phyloP scores from a whole-genome alignment of 768 basidiomycete genomes.

The Serendipita indica region DNA sequence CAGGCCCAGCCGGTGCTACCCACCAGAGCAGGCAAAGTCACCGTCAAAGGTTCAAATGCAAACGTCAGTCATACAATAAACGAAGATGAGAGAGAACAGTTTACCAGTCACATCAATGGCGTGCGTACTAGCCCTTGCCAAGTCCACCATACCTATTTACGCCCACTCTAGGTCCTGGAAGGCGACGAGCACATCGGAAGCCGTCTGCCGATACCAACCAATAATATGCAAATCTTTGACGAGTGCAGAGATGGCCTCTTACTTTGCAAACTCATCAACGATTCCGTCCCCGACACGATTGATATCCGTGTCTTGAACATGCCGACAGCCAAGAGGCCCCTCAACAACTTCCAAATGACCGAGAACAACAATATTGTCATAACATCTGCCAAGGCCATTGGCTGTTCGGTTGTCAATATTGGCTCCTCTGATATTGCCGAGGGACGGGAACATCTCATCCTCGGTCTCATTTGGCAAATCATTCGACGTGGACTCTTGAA shows the following conservation, averaged over 20 bases:
- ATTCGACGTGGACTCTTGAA: conserved; percentile 84
- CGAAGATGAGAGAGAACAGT: conserved; percentile 87
- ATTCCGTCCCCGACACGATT: conserved; percentile 98
- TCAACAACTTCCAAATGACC: conserved; percentile 98
- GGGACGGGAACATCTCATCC: conserved; percentile 88
- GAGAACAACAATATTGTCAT: conserved; percentile 99
- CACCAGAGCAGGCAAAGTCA: conserved; percentile 76
- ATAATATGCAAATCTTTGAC: conserved; percentile 97
- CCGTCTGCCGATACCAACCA: conserved; percentile 82
- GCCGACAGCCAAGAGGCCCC: conserved; percentile 56
- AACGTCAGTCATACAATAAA: conserved; percentile 97
- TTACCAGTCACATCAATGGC: conserved; percentile 96
- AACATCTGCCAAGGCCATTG: conserved; percentile 93
- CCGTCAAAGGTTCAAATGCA: conserved; percentile 86
- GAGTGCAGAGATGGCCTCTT: conserved; percentile 92
- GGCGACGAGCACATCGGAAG: conserved; percentile 76
- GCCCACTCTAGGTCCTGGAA: conserved; percentile 56
- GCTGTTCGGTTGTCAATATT: conserved; percentile 97
- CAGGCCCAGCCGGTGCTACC: conserved; percentile 28
- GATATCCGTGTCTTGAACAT: conserved; percentile 97
- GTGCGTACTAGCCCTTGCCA: conserved; percentile 32
- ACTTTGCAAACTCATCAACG: conserved; percentile 96
- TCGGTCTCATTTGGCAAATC: conserved; percentile 98
- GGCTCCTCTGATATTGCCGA: conserved; percentile 86
- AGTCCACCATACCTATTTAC: conserved; percentile 4